phyloP scores from a whole-genome alignment of 2,329 filamentous ascomycete genomes.

The Cytospora leucostoma region DNA sequence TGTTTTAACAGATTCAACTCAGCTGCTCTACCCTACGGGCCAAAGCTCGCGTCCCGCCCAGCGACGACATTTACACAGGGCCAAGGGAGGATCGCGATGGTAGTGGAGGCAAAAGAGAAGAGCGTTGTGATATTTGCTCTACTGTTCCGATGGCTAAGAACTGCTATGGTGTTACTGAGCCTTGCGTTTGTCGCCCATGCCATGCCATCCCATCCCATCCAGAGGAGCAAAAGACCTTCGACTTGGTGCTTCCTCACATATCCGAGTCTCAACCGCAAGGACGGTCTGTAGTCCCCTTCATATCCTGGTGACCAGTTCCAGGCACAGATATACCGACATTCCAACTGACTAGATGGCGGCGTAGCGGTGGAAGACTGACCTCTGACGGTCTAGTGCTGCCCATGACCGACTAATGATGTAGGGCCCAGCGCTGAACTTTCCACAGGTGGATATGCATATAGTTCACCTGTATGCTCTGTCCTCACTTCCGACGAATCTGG shows the following conservation, averaged over 20 bases:
- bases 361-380: neutral
- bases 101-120: neutral
- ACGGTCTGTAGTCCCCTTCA: neutral
- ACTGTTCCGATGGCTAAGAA: neutral
- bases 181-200: conserved; percentile 41
- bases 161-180: conserved; percentile 20
- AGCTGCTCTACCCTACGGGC: neutral
- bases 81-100: no score
- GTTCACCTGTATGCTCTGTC: neutral
- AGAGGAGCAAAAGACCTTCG: conserved; percentile 27
- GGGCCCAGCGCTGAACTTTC: neutral
- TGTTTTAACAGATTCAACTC: neutral
- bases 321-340: neutral
- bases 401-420: neutral
- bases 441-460: neutral
- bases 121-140: neutral
- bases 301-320: neutral
- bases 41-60: neutral
- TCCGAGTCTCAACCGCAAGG: neutral
- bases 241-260: neutral
- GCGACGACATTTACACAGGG: no score
- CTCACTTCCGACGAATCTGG: conserved; percentile 17
- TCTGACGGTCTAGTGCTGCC: neutral
- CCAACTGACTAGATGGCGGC: neutral
- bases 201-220: conserved; percentile 37